Base-by-base conservation (phyloP, 805 yeast genomes). In the Saccharomycopsis synnaedendra region DNA sequence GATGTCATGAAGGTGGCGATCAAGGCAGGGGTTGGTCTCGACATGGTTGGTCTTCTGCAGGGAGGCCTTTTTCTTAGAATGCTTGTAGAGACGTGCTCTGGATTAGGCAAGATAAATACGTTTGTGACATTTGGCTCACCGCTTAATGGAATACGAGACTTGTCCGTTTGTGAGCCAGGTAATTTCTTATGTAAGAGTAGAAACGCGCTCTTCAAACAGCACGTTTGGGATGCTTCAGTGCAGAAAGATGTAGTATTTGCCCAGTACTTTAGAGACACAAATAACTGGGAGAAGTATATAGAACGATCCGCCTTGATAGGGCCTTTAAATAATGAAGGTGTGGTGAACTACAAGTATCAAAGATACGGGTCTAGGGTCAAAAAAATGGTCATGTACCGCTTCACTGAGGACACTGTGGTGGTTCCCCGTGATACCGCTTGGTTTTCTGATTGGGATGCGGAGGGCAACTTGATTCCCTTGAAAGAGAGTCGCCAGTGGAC, bases 51-150 rank as follows among this genome's bases (percentile, higher is more conserved):
- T 4, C 80, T 82, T 55, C 82, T 90, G 0, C 95, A 85, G 59
- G 95, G 95, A 39, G 95, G 95, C 0, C 62, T 85, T n/a, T 78
- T 85, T 52, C 64, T 82, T n/a, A 63, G 95, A 42, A 81, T 80
- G 4, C 71, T 81, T 32, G 67, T 76, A 32, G 82, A 85, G 58
- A 61, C 73, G 29, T 85, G 90, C 61, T 70, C 65, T 31, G 61
- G 67, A 3, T 39, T 49, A 54, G 70, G 58, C 1, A 58, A 63
- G 27, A 67, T 82, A 3, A 61, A 71, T 44, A 77, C 69, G 32
- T 64, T 85, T 43, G 65, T 85, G 9, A 82, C 94, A 0, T 82
- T 81, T 62, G 95, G 95, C 0, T 78, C 87, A 1, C 95, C 94
- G 0, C 94, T 85, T 57, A 72, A 80, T 63, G 94, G 93, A 1